Conservation (phyloP, 2,329 filamentous ascomycete species). For the Nigrograna mackinnonii region DNA sequence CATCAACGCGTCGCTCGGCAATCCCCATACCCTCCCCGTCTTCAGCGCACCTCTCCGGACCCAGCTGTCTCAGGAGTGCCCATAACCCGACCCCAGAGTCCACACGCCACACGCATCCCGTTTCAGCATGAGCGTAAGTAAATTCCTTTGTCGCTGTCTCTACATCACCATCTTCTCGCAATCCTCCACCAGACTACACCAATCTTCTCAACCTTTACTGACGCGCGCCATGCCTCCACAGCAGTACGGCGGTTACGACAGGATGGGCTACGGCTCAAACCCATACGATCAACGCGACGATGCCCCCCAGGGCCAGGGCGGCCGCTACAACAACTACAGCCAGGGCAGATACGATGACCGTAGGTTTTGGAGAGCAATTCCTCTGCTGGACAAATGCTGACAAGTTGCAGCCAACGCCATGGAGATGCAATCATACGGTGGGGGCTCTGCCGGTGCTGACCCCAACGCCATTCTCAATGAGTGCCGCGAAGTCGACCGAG, state of each 20-base stretch:
- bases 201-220: constrained; percentile 9
- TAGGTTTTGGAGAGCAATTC: constrained; percentile 14
- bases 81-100: constrained; percentile 12
- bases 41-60: constrained; percentile 9
- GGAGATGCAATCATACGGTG: constrained; percentile 69
- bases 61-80: constrained; percentile 39
- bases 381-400: constrained; percentile 1
- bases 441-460: constrained; percentile 43
- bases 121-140: constrained; percentile 46
- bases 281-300: constrained; percentile 46
- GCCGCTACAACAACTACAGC: constrained; percentile 60
- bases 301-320: constrained; percentile 19
- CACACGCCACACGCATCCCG: constrained; percentile 33
- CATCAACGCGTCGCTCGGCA: neutral
- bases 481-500: constrained; percentile 77
- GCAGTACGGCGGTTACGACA: constrained; percentile 47
- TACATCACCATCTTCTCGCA: constrained; percentile 8
- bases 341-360: constrained; percentile 40
- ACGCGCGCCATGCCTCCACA: constrained; percentile 23
- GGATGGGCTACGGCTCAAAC: constrained; percentile 47
- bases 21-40: neutral
- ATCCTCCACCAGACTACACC: constrained; percentile 2
- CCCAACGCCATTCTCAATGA: constrained; percentile 83
- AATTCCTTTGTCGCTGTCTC: constrained; percentile 16
- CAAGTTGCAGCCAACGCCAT: constrained; percentile 50